Evolutionary conservation across 2,329 filamentous ascomycete species (phyloP), one percentile per base, ranked within the genome.

Genomic region (Xylariaceae sp.): DNA sequence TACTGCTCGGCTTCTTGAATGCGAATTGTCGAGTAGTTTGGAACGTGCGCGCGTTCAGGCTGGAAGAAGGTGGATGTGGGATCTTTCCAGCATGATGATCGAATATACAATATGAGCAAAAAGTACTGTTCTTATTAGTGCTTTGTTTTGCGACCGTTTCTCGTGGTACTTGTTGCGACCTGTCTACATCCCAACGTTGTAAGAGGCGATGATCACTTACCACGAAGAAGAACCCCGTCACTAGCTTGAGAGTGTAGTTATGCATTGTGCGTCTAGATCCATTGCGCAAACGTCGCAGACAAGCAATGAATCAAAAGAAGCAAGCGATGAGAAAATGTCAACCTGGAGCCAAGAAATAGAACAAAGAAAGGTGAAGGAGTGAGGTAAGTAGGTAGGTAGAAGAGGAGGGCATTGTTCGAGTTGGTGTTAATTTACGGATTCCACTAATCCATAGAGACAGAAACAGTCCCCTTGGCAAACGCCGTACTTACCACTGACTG

Each of bases 1-100:
- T 64, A 61, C 55, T 51, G 48, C 13, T 57, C 15, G 2, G 64
- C 62, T 57, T 67, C 53, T 44, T 61, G 50, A 57, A 66, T 65
- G 48, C 65, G 64, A 57, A 64, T 50, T 1, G 62, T 54, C 50
- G 66, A 67, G 54, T 66, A 67, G 47, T 37, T 56, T 2, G 66
- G 52, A 23, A 11, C 10, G 48, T 65, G 62, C 23, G 66, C 66
- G n/a, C 57, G 63, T 18, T 60, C 51, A 4, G 58, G 3, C 60
- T 65, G 63, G 55, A 66, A 67, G 49, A 67, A 66, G 8, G 51
- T 58, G 50, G 65, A 67, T 30, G 66, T 67, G 23, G 66, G 66
- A 57, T 67, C 66, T 58, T 45, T 64, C 63, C 61, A 66, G 35
- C 66, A 66, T 47, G 51, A 34, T n/a, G 56, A 64, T 17, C 65